phyloP scores from a whole-genome alignment of 352 stramenopile species.

The Globisporangium polare region DNA sequence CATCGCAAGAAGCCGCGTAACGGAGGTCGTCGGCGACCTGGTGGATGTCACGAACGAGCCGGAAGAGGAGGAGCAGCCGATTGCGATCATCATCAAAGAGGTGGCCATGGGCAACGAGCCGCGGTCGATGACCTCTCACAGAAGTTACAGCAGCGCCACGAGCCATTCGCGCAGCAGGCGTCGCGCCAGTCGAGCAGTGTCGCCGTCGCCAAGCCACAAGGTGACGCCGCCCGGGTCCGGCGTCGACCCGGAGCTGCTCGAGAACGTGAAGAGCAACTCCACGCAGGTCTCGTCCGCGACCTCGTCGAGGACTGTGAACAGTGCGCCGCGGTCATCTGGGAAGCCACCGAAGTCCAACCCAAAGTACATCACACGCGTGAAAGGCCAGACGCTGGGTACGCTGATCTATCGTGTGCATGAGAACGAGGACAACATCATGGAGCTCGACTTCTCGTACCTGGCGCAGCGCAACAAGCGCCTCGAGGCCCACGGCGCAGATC shows the following conservation, averaged over 20 bases:
- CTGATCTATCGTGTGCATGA: slow-evolving; percentile 50
- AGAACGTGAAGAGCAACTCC: slow-evolving; percentile 10
- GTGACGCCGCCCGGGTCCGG: slow-evolving; percentile 7
- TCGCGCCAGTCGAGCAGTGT: background rate
- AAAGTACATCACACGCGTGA: slow-evolving; percentile 20
- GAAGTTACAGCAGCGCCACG: background rate
- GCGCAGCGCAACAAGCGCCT: slow-evolving; percentile 53
- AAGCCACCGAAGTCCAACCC: slow-evolving; percentile 15
- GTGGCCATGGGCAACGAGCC: slow-evolving; percentile 3
- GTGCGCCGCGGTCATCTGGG: slow-evolving; percentile 7
- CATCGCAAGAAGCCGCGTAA: slow-evolving; percentile 16
- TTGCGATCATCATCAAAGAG: slow-evolving; percentile 13
- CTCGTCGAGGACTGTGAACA: background rate
- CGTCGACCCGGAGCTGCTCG: slow-evolving; percentile 10
- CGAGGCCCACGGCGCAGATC: slow-evolving; percentile 40
- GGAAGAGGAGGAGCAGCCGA: slow-evolving; percentile 11
- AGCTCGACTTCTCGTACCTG: slow-evolving; percentile 70
- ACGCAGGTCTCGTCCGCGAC: slow-evolving; percentile 10
- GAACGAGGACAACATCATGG: slow-evolving; percentile 59
- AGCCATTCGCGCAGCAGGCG: slow-evolving; percentile 8
- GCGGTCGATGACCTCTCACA: background rate
- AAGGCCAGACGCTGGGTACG: slow-evolving; percentile 44
- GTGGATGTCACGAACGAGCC: slow-evolving; percentile 10
- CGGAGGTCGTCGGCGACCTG: slow-evolving; percentile 11
- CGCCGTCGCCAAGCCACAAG: slow-evolving; percentile 1